Percentiles rank a stretch among this genome's conserved stretches.
Conservation (phyloP, 495 filamentous ascomycete species). For the Pyrenula massariospora region DNA sequence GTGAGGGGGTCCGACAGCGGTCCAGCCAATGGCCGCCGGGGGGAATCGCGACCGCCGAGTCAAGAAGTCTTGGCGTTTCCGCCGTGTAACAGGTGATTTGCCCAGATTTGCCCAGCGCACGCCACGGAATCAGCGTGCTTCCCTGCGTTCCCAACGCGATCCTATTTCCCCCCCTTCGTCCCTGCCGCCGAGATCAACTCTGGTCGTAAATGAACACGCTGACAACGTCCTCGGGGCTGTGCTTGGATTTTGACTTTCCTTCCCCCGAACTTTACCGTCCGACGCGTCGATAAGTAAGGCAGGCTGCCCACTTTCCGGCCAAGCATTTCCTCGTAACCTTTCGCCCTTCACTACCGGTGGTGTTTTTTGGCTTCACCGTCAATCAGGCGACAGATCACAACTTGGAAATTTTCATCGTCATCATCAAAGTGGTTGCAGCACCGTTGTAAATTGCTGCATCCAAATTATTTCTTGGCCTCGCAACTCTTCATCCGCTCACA, state of each 20-base stretch:
- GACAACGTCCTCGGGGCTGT: neutral
- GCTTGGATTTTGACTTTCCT: neutral
- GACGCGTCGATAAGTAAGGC: neutral
- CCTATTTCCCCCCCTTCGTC: neutral
- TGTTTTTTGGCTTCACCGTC: too few relatives aligned
- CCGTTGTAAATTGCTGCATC: too few relatives aligned
- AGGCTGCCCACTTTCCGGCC: neutral
- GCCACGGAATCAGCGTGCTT: neutral
- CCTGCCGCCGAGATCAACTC: neutral
- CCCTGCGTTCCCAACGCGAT: neutral
- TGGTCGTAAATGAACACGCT: neutral
- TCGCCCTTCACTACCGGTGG: neutral
- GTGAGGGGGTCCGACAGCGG: neutral
- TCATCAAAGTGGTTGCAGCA: too few relatives aligned
- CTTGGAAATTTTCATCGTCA: too few relatives aligned
- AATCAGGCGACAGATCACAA: too few relatives aligned
- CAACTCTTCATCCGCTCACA: too few relatives aligned
- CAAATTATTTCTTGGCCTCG: too few relatives aligned
- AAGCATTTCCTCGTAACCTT: neutral
- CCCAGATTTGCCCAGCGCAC: neutral
- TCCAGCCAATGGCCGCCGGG: neutral
- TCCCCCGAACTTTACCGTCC: neutral
- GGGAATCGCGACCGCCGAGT: neutral
- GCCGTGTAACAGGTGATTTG: neutral
- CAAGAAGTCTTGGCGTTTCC: neutral